Base-by-base conservation (phyloP, 345 rosid species). In the Fremontodendron californicum region DNA sequence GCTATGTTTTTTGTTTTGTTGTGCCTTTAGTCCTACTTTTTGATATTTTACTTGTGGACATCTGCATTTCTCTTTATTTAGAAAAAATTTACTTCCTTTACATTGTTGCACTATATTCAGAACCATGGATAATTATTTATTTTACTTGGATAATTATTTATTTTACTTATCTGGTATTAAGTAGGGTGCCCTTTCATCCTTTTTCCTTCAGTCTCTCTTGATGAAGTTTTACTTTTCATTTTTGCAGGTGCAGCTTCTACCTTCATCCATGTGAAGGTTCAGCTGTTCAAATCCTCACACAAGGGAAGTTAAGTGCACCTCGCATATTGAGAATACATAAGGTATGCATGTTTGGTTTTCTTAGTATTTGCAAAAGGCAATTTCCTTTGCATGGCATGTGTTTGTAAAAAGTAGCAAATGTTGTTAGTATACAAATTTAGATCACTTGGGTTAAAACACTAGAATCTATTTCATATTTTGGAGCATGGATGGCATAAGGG, bases 241-340 rank as follows among this genome's bases (percentile, higher is more conserved):
- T 42, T 31, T 81, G 40, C 93, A 96, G 99, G 85, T 96, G 93
- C 84, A 94, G 99, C 87, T 96, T 96, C 90, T 96, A 85, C 87
- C 89, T 96, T 82, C 97, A 91, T 78, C 94, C 98, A 46, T 91
- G 90, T 81, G 98, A 94, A 89, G 98, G 98, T 55, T 90, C 97
- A 15, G 60, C 89, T 71, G 84, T 84, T 71, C 98, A 94, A 86
- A 91, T 92, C 77, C 90, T 90, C 80, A 91, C 98, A 29, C 97
- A 92, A 80, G 99, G 99, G 86, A 96, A 96, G 82, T 86, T 96
- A 55, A 96, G 97, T 85, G 99, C 99, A 67, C 99, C 99, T 63
- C 88, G 99, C 58, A 96, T 96, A 84, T 83, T 96, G 88, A 92
- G 99, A 86, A 89, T 94, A 84, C 97, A 92, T 81, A 96, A 96